Conservation (phyloP, 2,329 filamentous ascomycete species). For the Colletotrichum sp. region DNA sequence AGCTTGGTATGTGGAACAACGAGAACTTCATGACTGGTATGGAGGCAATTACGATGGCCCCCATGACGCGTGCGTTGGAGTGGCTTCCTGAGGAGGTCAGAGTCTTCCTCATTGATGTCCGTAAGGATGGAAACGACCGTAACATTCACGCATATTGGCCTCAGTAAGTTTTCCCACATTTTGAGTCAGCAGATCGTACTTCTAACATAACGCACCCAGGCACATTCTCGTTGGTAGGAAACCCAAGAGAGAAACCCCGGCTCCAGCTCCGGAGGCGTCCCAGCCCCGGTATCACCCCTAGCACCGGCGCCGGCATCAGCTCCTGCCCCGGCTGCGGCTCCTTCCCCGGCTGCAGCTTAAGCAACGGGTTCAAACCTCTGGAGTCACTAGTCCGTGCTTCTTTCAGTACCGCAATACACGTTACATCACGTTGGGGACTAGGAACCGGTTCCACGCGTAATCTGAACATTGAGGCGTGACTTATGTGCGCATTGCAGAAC, state of each 20-base stretch:
- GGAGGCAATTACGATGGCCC: not conserved
- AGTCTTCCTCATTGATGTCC: not conserved
- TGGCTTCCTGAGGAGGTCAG: not conserved
- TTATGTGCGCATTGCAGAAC: not conserved
- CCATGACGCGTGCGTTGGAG: not conserved
- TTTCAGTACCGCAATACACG: no score
- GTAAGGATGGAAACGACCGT: not conserved
- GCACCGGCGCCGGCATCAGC: no score
- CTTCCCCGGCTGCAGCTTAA: no score
- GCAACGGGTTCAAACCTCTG: no score
- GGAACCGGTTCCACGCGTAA: not conserved
- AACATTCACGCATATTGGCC: not conserved
- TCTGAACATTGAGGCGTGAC: accelerated
- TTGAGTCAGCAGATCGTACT: accelerated
- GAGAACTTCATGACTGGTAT: accelerated
- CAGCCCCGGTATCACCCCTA: no score
- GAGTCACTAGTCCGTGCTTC: no score
- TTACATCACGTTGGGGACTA: no score
- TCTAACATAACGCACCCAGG: not conserved
- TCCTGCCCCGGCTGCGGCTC: no score
- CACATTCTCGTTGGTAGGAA: not conserved
- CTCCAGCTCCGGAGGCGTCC: no score
- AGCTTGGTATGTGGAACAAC: not conserved
- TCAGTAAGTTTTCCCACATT: not conserved
- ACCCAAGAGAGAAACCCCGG: accelerated